Percentiles rank a stretch among this genome's conserved stretches.
Evolutionary conservation across 768 basidiomycete species (phyloP).

Genomic region (Boletus sp.): DNA sequence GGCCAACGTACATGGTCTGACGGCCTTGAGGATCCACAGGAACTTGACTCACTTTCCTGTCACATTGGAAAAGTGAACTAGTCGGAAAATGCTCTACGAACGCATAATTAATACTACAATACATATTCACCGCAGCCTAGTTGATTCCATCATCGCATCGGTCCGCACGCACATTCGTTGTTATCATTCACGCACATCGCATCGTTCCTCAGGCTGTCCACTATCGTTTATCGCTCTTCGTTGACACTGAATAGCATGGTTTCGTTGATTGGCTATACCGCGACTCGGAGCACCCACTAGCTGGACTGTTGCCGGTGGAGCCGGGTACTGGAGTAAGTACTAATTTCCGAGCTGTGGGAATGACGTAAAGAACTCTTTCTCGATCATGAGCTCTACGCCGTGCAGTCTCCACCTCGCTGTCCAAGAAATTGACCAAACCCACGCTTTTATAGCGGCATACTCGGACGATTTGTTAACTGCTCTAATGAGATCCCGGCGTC

Average conservation of each 20-base stretch:
- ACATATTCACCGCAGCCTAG: neutral
- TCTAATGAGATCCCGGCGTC: too few species aligned
- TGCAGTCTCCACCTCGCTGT: too few species aligned
- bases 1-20: neutral
- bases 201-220: neutral
- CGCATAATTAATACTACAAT: neutral
- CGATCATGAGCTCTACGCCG: neutral
- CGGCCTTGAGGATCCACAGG: neutral
- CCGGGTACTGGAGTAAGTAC: too few species aligned
- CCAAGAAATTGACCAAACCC: too few species aligned
- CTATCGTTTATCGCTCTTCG: neutral
- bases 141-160: neutral
- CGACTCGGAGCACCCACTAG: too few species aligned
- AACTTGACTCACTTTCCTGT: neutral
- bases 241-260: neutral
- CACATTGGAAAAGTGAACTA: neutral
- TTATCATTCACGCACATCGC: neutral
- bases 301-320: too few species aligned
- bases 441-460: too few species aligned
- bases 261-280: neutral
- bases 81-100: neutral
- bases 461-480: too few species aligned
- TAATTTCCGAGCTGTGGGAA: neutral
- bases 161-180: neutral
- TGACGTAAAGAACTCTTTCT: neutral